Evolutionary conservation across 441 rosid species (phyloP).

Genomic region (Biscutella laevigata): DNA sequence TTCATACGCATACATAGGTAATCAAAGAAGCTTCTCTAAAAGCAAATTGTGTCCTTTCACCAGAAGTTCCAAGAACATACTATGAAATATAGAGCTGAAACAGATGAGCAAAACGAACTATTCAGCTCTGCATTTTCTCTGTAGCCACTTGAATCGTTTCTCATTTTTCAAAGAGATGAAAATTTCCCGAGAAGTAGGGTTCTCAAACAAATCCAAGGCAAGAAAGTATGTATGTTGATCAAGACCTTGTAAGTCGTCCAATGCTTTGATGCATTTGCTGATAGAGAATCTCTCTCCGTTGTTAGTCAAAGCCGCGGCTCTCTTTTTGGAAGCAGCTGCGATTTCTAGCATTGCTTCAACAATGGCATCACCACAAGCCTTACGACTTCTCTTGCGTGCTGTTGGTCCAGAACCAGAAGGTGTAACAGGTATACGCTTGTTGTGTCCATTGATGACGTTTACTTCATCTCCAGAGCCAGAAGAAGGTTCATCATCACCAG

Average conservation of each 20-base stretch:
- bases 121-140: constrained; percentile 41
- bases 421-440: neutral
- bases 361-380: constrained; percentile 73
- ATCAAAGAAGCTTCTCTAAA: neutral
- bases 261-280: constrained; percentile 70
- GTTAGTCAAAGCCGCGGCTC: constrained; percentile 62
- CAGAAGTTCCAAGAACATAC: neutral
- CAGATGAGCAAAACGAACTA: neutral
- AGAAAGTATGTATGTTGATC: constrained; percentile 62
- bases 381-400: constrained; percentile 53
- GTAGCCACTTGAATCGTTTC: constrained; percentile 67
- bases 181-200: constrained; percentile 52
- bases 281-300: constrained; percentile 68
- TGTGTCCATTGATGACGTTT: constrained; percentile 42
- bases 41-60: constrained; percentile 2
- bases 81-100: neutral
- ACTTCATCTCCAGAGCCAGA: constrained; percentile 69
- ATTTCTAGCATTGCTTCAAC: constrained; percentile 89
- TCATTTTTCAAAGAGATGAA: constrained; percentile 68
- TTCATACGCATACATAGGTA: neutral
- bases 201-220: constrained; percentile 82
- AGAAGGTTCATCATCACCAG: constrained; percentile 38
- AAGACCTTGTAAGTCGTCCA: constrained; percentile 83
- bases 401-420: constrained; percentile 35
- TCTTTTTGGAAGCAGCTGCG: constrained; percentile 73